Base-by-base conservation (phyloP, 805 yeast genomes). In the Candida silvatica region DNA sequence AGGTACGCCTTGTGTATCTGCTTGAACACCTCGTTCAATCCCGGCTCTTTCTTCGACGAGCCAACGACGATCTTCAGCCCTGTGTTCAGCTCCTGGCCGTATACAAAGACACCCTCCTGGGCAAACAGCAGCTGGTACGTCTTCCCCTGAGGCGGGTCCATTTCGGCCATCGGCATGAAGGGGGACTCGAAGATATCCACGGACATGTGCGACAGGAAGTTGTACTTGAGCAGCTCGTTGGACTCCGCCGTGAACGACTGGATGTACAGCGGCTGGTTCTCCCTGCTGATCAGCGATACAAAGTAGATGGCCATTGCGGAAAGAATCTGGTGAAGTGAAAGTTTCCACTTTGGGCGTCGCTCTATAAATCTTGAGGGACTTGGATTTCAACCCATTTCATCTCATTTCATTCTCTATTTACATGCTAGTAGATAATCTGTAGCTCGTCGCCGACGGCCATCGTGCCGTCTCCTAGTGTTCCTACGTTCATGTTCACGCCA, bases 141-240 rank as follows among this genome's bases (percentile, higher is more conserved):
- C 18, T 38, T 30, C 20, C 42, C 36, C 17, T 32, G 39, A 4
- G 40, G 25, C 5, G 41, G 41, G 19, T 39, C 40, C 14, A 36
- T 46, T 6, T 36, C 38, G 2, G 38, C 35, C 8, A 64, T 41
- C 0, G 76, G 74, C 20, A 56, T 56, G 36, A 61, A 59, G 4
- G 69, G 64, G 2, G 81, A 71, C 23, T 76, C 64, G 47, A 80
- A 77, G 16, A 78, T 69, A 52, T 80, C 88, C 17, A 80, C 58
- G 4, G 86, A 76, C 80, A 80, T 79, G 49, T 80, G 85, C n/a
- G 84, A 71, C 20, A 80, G 59, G 45, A 80, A 80, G 47, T 80
- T 77, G 58, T 75, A 78, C 45, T 78, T 75, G 20, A 79, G 57
- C 36, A 71, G 57, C 39, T 62, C 64, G 43, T 74, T 67, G 17